Percentiles rank a stretch among this genome's conserved stretches.
Conservation (phyloP, 805 yeast species). For the Schwanniomyces pseudopolymorphus region DNA sequence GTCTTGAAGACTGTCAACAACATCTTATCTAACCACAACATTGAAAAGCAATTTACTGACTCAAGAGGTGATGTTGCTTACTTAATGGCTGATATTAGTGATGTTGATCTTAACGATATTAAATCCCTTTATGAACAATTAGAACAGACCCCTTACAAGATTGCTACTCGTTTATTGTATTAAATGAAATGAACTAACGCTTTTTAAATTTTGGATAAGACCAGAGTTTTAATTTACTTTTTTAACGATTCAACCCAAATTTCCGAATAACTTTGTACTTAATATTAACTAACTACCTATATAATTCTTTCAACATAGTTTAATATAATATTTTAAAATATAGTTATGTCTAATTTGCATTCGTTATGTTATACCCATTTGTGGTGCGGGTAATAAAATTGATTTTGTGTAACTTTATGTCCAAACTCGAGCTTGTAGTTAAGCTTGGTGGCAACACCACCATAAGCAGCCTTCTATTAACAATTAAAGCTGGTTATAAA, state of each 20-base stretch:
- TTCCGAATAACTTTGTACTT: background rate
- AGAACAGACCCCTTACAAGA: slow-evolving; percentile 86
- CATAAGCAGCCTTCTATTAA: background rate
- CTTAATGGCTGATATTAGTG: slow-evolving; percentile 94
- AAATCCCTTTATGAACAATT: slow-evolving; percentile 80
- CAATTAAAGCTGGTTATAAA: background rate
- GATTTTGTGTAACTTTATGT: slow-evolving; percentile 2
- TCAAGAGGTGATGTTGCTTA: slow-evolving; percentile 95
- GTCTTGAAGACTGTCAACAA: slow-evolving; percentile 96
- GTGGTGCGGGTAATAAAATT: slow-evolving; percentile 1
- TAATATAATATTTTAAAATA: background rate
- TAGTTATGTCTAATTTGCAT: background rate
- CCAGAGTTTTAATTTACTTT: background rate
- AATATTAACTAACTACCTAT: background rate
- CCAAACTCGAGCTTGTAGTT: background rate
- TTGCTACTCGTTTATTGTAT: slow-evolving; percentile 86
- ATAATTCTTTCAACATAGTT: slow-evolving; percentile 1
- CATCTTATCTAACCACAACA: slow-evolving; percentile 89
- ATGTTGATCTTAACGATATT: slow-evolving; percentile 79
- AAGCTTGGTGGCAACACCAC: slow-evolving; percentile 4
- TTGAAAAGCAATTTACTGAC: slow-evolving; percentile 97
- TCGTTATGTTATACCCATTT: background rate
- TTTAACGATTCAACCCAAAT: background rate
- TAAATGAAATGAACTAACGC: slow-evolving; percentile 27
- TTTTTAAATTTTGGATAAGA: background rate